phyloP scores from a whole-genome alignment of 257 asterid genomes.

The Nicotiana obtusifolia region DNA sequence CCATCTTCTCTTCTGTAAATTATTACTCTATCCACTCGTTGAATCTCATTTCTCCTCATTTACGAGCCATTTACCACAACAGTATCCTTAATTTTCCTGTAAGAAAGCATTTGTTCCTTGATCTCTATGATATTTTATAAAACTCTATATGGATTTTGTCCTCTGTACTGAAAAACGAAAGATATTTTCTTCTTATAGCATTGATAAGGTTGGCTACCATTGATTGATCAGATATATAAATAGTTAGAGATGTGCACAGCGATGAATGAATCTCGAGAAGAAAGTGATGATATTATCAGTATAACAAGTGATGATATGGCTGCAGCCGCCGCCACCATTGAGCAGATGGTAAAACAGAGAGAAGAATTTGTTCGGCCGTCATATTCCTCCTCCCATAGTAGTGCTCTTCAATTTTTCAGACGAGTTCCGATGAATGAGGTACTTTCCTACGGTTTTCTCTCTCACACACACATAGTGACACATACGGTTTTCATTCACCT shows the following conservation, averaged over 20 bases:
- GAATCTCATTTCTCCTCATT: background rate
- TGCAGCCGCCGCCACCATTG: background rate
- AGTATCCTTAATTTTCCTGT: too few species aligned
- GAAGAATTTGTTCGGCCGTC: background rate
- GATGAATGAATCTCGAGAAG: slow-evolving; percentile 11
- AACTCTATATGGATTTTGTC: background rate
- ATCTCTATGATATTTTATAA: too few species aligned
- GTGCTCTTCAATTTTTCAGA: background rate
- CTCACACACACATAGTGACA: background rate
- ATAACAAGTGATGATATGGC: slow-evolving; percentile 9
- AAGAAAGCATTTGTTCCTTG: too few species aligned
- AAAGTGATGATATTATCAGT: background rate
- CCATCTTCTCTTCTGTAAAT: background rate
- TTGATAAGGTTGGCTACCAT: background rate
- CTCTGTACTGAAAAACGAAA: background rate
- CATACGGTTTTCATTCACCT: too few species aligned
- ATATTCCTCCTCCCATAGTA: background rate
- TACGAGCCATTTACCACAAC: background rate
- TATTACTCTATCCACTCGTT: background rate
- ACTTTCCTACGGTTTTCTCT: background rate
- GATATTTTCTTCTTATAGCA: background rate
- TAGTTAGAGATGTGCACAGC: background rate
- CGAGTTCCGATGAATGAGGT: slow-evolving; percentile 7
- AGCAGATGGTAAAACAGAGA: slow-evolving; percentile 4
- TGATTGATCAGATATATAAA: background rate